Percentiles rank a stretch among this genome's conserved stretches.
These are phyloP conservation scores for Pleoardoris graminearum DNA, from an alignment of 2,329 filamentous ascomycete species.

Conservation along the genomic window DNA sequence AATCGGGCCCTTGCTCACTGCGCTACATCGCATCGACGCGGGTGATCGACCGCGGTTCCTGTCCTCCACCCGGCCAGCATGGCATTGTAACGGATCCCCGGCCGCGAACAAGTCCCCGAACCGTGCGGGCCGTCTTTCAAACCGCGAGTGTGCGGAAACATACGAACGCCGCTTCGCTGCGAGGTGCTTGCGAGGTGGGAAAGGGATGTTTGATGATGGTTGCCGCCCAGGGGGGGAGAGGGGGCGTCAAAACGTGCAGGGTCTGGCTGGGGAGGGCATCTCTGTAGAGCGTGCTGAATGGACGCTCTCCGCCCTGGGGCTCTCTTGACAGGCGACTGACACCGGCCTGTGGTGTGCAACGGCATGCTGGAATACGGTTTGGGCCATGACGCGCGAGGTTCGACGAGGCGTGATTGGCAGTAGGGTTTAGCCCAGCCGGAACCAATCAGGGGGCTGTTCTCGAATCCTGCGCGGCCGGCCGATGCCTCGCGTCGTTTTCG, in stretches of 20 bases:
- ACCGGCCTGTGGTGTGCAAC: constrained; percentile 14
- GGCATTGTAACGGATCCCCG: constrained; percentile 15
- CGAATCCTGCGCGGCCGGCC: constrained; percentile 34
- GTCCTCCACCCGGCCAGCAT: constrained; percentile 16
- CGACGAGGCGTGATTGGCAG: constrained; percentile 36
- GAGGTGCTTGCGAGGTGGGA: background rate
- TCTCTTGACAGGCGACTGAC: constrained; percentile 36
- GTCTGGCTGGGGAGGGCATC: background rate
- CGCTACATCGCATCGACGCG: constrained; percentile 17
- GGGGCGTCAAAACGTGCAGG: constrained; percentile 14
- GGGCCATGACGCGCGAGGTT: constrained; percentile 32
- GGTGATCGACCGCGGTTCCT: constrained; percentile 30
- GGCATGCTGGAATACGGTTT: constrained; percentile 26
- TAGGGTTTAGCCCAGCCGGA: constrained; percentile 31
- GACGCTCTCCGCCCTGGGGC: constrained; percentile 18
- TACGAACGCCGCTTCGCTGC: background rate
- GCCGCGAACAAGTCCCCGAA: constrained; percentile 14
- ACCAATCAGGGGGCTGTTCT: constrained; percentile 25
- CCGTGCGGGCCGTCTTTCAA: constrained; percentile 27
- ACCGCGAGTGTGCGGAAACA: constrained; percentile 20
- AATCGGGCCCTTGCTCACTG: background rate
- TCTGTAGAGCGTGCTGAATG: background rate
- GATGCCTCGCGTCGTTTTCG: constrained; percentile 32
- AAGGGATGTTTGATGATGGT: background rate
- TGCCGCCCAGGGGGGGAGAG: background rate